Base-by-base conservation (phyloP, 208 protist genomes). In the Leishmania major region DNA sequence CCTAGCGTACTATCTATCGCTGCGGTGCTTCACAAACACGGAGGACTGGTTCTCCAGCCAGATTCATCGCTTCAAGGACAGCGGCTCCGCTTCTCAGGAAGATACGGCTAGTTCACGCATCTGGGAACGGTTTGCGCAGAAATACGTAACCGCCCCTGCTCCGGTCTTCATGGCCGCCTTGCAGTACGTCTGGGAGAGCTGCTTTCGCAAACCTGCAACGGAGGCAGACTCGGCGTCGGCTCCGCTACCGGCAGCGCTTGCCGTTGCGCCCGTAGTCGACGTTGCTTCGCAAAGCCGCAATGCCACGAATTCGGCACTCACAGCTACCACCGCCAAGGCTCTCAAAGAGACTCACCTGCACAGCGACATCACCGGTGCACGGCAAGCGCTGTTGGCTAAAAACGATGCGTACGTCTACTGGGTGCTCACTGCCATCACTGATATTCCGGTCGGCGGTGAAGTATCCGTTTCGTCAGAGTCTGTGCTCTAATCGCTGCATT, bases 1-100 rank as follows among this genome's bases (percentile, higher is more conserved):
- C 75, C 69, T 89, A 2, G 86, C 82, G 19, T 75, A 87, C 73
- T 89, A 82, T 53, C 80, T 89, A n/a, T 83, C 85, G 3, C 67
- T 83, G 45, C 81, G 72, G 22, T 78, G 47, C 70, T 86, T 75
- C 78, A 73, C 73, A 3, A 47, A 80, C 19, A 53, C 69, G 5
- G 72, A 81, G 37, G 64, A 64, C n/a, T 89, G 80, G 73, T 87
- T 81, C 62, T 81, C 84, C 28, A 49, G 45, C 1, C 81, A 84
- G 43, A 43, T 87, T 25, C 73, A 78, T 49, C 22, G 67, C 15
- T 85, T 37, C 55, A 13, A 55, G 3, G 67, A 76, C 1, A 17
- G n/a, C 43, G 40, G 4, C 45, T 62, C 71, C 3, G n/a, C 31
- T 4, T 62, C 55, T 22, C 59, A 25, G 5, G 47, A 47, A 25